Base-by-base conservation (phyloP, 179 eudicot genomes). In the Silene coronaria region DNA sequence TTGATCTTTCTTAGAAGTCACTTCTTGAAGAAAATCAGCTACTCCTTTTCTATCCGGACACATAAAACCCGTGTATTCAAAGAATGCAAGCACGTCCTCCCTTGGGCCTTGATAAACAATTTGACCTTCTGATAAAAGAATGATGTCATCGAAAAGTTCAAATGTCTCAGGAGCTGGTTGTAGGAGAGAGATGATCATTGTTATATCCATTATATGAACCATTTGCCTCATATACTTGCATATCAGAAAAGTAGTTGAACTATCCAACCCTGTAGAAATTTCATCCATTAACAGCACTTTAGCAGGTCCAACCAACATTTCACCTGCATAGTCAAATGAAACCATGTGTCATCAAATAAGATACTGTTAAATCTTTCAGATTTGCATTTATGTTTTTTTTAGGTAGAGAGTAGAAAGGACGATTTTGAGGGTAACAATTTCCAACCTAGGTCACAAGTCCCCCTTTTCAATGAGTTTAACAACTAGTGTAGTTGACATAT, bases 11-110 rank as follows among this genome's bases (percentile, higher is more conserved):
- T 62, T 76, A 16, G 98, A 93, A 57, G 91, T 93, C n/a, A 91
- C 97, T 77, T 93, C 97, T 78, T 91, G 98, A 8, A 91, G 89
- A 79, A 91, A 93, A 80, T 93, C 98, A 7, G 97, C 96, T 16
- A 87, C 88, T 30, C 90, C 96, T 84, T 93, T 93, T 42, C 98
- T 84, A 10, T 88, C 85, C 0, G 96, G 98, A 82, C 98, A 93
- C 78, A 80, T 88, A 82, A 93, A 93, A 14, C 98, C 98, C 73
- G 84, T 84, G 55, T 64, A 76, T 71, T 90, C 91, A 17, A 93
- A 91, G 81, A 93, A 93, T 48, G 84, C 86, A 6, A 93, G 89
- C 19, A 83, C 85, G 12, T 87, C 80, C 53, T 84, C 90, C 0
- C 96, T 86, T 5, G 98, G 97, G 55, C 98, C 98, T 81, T 93